Base-by-base conservation (phyloP, 345 rosid species). In the Lenwebbia sp. region DNA sequence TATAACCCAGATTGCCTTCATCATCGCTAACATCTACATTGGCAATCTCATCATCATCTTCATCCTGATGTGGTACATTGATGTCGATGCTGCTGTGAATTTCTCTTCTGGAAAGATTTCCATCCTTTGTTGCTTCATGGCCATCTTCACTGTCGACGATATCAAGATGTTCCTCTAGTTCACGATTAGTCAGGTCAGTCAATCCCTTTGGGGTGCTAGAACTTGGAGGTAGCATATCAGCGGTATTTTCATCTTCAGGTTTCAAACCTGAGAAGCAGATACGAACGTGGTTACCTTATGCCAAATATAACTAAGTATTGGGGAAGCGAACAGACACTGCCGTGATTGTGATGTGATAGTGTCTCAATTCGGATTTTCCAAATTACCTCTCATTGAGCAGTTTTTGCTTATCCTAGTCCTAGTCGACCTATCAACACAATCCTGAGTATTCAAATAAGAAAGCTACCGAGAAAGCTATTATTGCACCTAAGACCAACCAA, bases 11-110 rank as follows among this genome's bases (percentile, higher is more conserved):
- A 26, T 90, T 85, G 7, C 33, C 70, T 40, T 93, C 98, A 13
- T 92, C 95, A 28, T 93, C 97, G 76, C 92, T 92, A 37, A 89
- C 90, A 83, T 96, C 99, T 70, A 96, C 96, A 88, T 93, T 96
- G 33, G 97, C 96, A 87, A 94, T 95, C 92, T 95, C 99, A 87
- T 92, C 96, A 19, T 96, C 99, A 7, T 91, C 98, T 22, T 87
- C 84, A 74, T 93, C 85, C 57, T 91, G 96, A 54, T 87, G 95
- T 0, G 92, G 96, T 86, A 90, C 83, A 82, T 91, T 92, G 75
- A 95, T 94, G 90, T 95, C 94, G 6, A 94, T 93, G 65, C 90
- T 88, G 19, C 87, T 57, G 57, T 60, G 90, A 84, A 85, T 86
- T 74, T 89, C 92, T 85, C 85, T 89, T 22, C 75, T 90, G 37